Conservation (phyloP, 164 flowering plant species). For the Vitis rotundifolia region DNA sequence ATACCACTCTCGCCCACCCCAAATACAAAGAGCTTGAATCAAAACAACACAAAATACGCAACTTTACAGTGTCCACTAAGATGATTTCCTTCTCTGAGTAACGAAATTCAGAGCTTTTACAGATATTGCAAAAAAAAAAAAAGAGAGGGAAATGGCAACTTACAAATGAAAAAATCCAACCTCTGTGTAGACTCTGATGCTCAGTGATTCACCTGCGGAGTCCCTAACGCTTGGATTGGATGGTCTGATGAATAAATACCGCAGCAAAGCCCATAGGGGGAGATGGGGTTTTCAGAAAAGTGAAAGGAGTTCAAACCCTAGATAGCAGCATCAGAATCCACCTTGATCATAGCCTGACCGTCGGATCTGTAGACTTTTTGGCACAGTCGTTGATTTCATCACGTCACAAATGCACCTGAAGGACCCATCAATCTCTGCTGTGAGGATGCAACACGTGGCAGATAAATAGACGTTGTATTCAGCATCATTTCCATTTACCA, state of each 20-base stretch:
- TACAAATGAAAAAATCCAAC: constrained; percentile 7
- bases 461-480: not conserved
- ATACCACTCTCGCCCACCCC: constrained; percentile 11
- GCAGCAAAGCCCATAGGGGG: too few relatives aligned
- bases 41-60: not conserved
- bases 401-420: not conserved
- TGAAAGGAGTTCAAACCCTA: too few relatives aligned
- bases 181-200: not conserved
- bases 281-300: too few relatives aligned
- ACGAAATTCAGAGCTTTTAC: not conserved
- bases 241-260: too few relatives aligned
- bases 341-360: not conserved
- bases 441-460: not conserved
- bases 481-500: not conserved
- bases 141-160: constrained; percentile 7
- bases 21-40: not conserved
- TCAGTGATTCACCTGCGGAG: not conserved
- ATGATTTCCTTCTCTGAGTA: not conserved
- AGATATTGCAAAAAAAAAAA: not conserved
- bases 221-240: not conserved
- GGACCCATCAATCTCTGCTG: not conserved
- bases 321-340: too few relatives aligned
- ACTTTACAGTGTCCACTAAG: not conserved
- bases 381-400: not conserved
- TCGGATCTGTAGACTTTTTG: not conserved